Percentiles rank a stretch among this genome's conserved stretches.
phyloP scores from a whole-genome alignment of 2,329 filamentous ascomycete species.

The Scleromitrula shiraiana region DNA sequence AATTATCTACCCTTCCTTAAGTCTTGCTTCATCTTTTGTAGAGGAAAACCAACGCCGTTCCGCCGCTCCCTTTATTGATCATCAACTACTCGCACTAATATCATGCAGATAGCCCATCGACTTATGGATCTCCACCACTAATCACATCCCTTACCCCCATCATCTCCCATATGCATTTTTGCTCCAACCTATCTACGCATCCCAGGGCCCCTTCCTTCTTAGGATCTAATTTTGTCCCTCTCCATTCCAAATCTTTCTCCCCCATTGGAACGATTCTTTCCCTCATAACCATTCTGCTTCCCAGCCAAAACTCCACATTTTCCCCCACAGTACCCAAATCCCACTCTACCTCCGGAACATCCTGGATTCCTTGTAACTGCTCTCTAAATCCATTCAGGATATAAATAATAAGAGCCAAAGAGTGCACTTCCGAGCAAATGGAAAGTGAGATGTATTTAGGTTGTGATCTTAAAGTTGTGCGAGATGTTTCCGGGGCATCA shows the following conservation, averaged over 20 bases:
- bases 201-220: conserved; percentile 10
- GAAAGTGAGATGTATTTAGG: conserved; percentile 61
- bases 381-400: conserved; percentile 61
- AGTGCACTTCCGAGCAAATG: conserved; percentile 70
- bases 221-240: conserved; percentile 32
- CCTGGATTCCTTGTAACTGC: conserved; percentile 53
- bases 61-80: not conserved
- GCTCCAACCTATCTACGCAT: conserved; percentile 55
- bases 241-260: conserved; percentile 60
- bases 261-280: conserved; percentile 67
- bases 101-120: not conserved
- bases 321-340: conserved; percentile 66
- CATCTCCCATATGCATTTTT: conserved; percentile 65
- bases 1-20: not conserved
- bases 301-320: conserved; percentile 76
- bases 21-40: not conserved
- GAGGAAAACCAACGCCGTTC: conserved; percentile 3
- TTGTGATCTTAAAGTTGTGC: conserved; percentile 41
- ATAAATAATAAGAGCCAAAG: conserved; percentile 64
- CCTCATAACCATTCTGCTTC: conserved; percentile 58
- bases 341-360: conserved; percentile 68
- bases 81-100: not conserved
- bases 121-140: conserved; percentile 16
- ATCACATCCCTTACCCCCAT: conserved; percentile 29
- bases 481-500: conserved; percentile 47